Base-by-base conservation (phyloP, 1,284 basidiomycete species). In the Mycena sp. region DNA sequence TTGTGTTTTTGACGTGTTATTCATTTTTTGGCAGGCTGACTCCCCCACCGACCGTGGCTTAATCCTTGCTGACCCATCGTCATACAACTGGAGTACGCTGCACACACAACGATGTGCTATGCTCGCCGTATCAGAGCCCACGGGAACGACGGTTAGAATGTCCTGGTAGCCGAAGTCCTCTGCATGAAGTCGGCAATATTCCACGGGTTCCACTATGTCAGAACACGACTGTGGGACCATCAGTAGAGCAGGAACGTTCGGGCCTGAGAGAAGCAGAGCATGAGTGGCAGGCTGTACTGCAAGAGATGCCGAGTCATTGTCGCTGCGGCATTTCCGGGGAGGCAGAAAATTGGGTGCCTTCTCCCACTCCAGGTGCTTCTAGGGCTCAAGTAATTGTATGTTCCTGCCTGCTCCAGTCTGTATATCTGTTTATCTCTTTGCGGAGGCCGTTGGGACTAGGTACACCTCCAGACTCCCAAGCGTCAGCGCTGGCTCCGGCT, bases 291-390 rank as follows among this genome's bases (percentile, higher is more conserved):
- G 45, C 41, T 17, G 45, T 35, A 6, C 55, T 57, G 12, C 45
- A 57, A 21, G 55, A 57, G 16, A 57, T 44, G 1, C 55, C 56
- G n/a, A 50, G 46, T 21, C 56, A 46, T 3, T 46, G 56, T 16
- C 46, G 46, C 1, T 37, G 56, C 1, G 25, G 56, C 9, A 21
- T 25, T 3, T 46, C 56, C 9, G 14, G 1, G 37, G 44, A 48
- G 21, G 9, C 32, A 9, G 46, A 40, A 7, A 49, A 58, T 19
- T 21, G 35, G 7, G 50, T 12, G 16, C 11, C 21, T 6, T 40
- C 35, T 16, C 50, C 50, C 6, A 40, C 35, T 17, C 35, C 50
- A 14, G 17, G 14, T 23, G 9, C 28, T 0, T 48, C 46, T 17
- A 29, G 52, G 19, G 52, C n/a, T 19, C 52, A 54, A 32, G 52